phyloP scores from a whole-genome alignment of 257 asterid species.

The Echium plantagineum region DNA sequence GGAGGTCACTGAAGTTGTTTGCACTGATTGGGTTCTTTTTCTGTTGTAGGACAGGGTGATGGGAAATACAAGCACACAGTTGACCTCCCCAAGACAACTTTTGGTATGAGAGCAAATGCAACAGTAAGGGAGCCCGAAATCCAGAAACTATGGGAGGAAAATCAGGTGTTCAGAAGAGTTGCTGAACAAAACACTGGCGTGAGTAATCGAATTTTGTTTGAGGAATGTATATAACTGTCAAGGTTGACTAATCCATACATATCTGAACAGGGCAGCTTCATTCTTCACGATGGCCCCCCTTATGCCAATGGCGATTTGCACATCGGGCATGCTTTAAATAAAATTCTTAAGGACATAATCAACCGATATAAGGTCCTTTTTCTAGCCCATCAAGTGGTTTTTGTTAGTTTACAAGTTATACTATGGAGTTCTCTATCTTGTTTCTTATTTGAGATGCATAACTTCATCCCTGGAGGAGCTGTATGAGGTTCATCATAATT shows the following conservation, averaged over 20 bases:
- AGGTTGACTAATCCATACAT: slow-evolving; percentile 21
- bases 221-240: slow-evolving; percentile 3
- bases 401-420: neutral
- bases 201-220: slow-evolving; percentile 17
- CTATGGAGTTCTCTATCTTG: neutral
- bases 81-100: slow-evolving; percentile 83
- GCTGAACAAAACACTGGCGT: slow-evolving; percentile 72
- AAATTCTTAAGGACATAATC: slow-evolving; percentile 92
- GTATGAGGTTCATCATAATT: neutral
- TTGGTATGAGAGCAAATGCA: slow-evolving; percentile 88
- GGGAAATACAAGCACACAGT: slow-evolving; percentile 88
- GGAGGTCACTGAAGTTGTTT: slow-evolving; percentile 9
- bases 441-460: neutral
- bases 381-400: neutral
- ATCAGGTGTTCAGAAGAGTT: slow-evolving; percentile 67
- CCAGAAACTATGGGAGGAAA: slow-evolving; percentile 88
- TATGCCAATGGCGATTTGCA: slow-evolving; percentile 98
- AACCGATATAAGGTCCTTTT: slow-evolving; percentile 79
- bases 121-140: slow-evolving; percentile 87
- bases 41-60: slow-evolving; percentile 66
- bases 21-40: slow-evolving; percentile 12
- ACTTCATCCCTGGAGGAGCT: neutral
- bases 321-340: slow-evolving; percentile 95
- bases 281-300: slow-evolving; percentile 98
- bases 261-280: slow-evolving; percentile 69